These are phyloP conservation scores for Chaetomium cochliodes DNA, from an alignment of 495 filamentous ascomycete genomes.

Conservation along the genomic window DNA sequence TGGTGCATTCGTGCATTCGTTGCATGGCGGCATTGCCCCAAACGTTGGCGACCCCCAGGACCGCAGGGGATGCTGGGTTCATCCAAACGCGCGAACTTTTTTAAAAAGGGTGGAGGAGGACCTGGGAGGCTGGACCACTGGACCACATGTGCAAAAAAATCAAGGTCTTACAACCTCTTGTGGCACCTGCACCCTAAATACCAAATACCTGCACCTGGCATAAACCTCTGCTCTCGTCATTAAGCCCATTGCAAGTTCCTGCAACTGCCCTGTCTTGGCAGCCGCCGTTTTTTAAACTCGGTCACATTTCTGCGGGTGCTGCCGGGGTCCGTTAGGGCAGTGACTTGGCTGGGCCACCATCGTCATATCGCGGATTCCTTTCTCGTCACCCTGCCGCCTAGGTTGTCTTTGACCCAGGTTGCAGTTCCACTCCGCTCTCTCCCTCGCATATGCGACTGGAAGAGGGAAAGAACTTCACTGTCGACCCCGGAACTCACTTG, in stretches of 20 bases:
- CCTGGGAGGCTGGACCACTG: constrained; percentile 8
- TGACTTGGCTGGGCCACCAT: constrained; percentile 5
- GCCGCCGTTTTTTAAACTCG: constrained; percentile 12
- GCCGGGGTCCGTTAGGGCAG: constrained; percentile 13
- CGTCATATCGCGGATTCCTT: constrained; percentile 5
- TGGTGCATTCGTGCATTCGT: no score
- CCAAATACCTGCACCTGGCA: no score
- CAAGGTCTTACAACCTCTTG: constrained; percentile 25
- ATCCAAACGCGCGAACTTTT: background rate
- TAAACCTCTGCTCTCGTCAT: background rate
- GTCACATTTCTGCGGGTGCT: constrained; percentile 12
- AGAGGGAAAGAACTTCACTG: background rate
- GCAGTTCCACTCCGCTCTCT: background rate
- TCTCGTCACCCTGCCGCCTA: background rate
- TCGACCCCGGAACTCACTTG: background rate
- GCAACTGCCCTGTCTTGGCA: constrained; percentile 26
- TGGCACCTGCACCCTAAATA: constrained; percentile 29
- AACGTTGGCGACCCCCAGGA: background rate
- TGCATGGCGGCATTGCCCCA: background rate
- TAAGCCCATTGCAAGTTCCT: background rate
- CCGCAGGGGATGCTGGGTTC: constrained; percentile 15
- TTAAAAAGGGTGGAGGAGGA: background rate
- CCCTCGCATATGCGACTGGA: background rate
- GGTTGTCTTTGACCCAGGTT: background rate
- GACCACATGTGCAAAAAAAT: constrained; percentile 19